These are phyloP conservation scores for Saccharomycopsis selenospora DNA, from an alignment of 805 yeast genomes.

Conservation along the genomic window DNA sequence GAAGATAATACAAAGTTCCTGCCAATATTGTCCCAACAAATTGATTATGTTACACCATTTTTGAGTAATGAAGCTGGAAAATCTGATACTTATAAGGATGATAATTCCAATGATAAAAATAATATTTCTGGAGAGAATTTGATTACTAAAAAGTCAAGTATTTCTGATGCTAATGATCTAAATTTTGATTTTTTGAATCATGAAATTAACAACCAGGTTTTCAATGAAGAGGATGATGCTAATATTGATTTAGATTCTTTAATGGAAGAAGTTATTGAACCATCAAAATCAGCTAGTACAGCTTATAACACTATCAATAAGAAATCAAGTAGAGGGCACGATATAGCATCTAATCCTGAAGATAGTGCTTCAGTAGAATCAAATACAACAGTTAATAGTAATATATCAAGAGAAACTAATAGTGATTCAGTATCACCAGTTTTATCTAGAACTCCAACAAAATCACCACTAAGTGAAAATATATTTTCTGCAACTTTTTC, in stretches of 20 bases:
- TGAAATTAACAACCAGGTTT: slow-evolving; percentile 6
- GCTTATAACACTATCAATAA: neutral
- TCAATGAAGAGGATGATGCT: neutral
- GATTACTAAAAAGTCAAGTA: neutral
- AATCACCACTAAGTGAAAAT: no score
- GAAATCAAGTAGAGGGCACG: neutral
- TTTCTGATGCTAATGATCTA: neutral
- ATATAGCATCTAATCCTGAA: neutral
- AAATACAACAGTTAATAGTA: neutral
- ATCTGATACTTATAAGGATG: neutral
- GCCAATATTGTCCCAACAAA: no score
- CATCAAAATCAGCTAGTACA: neutral
- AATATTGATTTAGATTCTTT: neutral
- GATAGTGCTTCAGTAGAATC: neutral
- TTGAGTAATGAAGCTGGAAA: no score
- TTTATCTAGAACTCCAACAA: neutral
- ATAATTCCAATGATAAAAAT: neutral
- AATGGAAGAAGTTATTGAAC: neutral
- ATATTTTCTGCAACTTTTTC: no score
- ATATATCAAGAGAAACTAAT: neutral
- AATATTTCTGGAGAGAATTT: no score
- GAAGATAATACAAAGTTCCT: no score
- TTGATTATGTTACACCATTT: neutral
- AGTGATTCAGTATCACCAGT: neutral
- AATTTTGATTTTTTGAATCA: slow-evolving; percentile 1